phyloP scores from a whole-genome alignment of 352 stramenopile genomes.

The Pythium guiyangense region DNA sequence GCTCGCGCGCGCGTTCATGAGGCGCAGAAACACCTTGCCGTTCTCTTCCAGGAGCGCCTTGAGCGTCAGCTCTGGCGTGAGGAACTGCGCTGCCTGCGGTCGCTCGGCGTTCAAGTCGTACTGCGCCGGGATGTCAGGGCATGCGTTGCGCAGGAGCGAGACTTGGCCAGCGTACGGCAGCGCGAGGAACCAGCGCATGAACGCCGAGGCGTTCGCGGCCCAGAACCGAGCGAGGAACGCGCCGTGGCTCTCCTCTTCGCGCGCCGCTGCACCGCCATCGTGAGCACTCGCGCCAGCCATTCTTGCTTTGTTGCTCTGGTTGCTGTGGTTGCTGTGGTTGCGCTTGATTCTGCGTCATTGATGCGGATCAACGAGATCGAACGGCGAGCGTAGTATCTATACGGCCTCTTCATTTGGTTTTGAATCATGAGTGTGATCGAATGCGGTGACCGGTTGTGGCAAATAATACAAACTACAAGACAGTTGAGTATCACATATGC shows the following conservation, averaged over 20 bases:
- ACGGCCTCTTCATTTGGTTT: no score
- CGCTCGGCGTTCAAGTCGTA: slow-evolving; percentile 42
- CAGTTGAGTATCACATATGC: no score
- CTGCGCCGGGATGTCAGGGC: slow-evolving; percentile 63
- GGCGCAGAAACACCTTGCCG: slow-evolving; percentile 67
- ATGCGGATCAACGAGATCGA: not conserved
- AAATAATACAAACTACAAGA: no score
- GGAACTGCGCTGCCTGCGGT: slow-evolving; percentile 57
- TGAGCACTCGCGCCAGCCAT: not conserved
- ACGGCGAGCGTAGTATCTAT: no score
- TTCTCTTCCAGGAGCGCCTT: slow-evolving; percentile 75
- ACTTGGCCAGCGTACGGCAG: slow-evolving; percentile 70
- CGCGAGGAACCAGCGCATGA: slow-evolving; percentile 84
- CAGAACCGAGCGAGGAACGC: slow-evolving; percentile 75
- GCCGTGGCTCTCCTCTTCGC: slow-evolving; percentile 34
- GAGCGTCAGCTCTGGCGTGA: slow-evolving; percentile 69
- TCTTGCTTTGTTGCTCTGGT: no score
- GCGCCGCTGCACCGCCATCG: not conserved
- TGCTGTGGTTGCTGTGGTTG: no score
- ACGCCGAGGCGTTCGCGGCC: slow-evolving; percentile 57
- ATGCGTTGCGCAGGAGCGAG: no score
- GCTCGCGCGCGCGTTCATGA: slow-evolving; percentile 72
- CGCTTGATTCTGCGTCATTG: not conserved
- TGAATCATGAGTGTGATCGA: no score
- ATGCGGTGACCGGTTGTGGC: no score